Evolutionary conservation across 2,329 filamentous ascomycete genomes (phyloP).

Genomic region (Zasmidium cellare): DNA sequence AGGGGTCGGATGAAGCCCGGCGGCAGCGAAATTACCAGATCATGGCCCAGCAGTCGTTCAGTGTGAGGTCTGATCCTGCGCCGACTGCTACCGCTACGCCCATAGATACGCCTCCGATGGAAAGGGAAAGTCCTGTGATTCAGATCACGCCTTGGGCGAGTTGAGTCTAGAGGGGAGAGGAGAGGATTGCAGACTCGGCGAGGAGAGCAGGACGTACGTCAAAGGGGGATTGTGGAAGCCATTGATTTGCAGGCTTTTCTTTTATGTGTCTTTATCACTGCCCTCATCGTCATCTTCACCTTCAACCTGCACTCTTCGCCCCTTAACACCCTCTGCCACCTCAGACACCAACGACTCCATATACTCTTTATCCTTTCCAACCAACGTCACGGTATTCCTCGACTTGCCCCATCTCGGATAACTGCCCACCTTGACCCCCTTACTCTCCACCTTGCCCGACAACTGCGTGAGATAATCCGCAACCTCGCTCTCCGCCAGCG

Average conservation of each 20-base stretch:
- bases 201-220: neutral
- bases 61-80: slow-evolving; percentile 11
- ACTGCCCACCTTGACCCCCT: slow-evolving; percentile 88
- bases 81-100: too few relatives aligned
- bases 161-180: too few relatives aligned
- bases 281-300: slow-evolving; percentile 55
- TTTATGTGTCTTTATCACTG: slow-evolving; percentile 39
- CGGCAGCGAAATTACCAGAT: slow-evolving; percentile 2
- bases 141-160: neutral
- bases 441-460: slow-evolving; percentile 68
- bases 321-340: slow-evolving; percentile 74
- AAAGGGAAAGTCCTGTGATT: neutral
- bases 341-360: slow-evolving; percentile 78
- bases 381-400: slow-evolving; percentile 85
- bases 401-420: slow-evolving; percentile 91
- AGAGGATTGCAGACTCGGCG: too few relatives aligned
- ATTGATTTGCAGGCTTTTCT: neutral
- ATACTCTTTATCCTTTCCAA: slow-evolving; percentile 71
- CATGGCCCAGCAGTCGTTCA: slow-evolving; percentile 13
- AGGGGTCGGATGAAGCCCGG: neutral
- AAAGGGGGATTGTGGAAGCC: neutral
- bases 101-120: neutral
- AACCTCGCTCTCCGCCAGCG: slow-evolving; percentile 80
- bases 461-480: slow-evolving; percentile 81
- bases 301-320: slow-evolving; percentile 68